These are phyloP conservation scores for Globisporangium uncinulatum DNA, from an alignment of 352 stramenopile genomes.

Conservation along the genomic window DNA sequence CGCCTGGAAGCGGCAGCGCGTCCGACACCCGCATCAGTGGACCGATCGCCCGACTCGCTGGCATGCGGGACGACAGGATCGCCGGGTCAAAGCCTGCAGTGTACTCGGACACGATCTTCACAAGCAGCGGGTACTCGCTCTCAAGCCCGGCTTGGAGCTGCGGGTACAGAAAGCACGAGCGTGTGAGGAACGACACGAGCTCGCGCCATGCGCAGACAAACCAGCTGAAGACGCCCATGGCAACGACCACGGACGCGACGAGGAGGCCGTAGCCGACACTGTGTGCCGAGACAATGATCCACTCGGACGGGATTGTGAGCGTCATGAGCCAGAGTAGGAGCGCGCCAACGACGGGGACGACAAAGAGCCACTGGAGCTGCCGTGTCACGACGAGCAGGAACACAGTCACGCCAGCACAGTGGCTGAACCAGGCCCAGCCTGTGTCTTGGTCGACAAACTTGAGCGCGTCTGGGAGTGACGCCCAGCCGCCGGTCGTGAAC, in stretches of 20 bases:
- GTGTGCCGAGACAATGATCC: slow-evolving; percentile 83
- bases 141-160: slow-evolving; percentile 71
- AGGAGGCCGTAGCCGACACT: slow-evolving; percentile 72
- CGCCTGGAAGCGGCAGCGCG: not conserved
- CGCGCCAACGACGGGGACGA: slow-evolving; percentile 56
- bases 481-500: slow-evolving; percentile 69
- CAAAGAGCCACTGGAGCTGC: slow-evolving; percentile 62
- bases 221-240: slow-evolving; percentile 76
- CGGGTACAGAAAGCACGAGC: slow-evolving; percentile 77
- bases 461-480: slow-evolving; percentile 67
- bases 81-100: slow-evolving; percentile 73
- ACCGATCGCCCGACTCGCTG: slow-evolving; percentile 19
- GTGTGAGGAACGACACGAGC: slow-evolving; percentile 75
- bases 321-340: slow-evolving; percentile 78
- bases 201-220: slow-evolving; percentile 75
- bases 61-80: slow-evolving; percentile 47
- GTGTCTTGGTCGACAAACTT: slow-evolving; percentile 85
- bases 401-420: slow-evolving; percentile 70
- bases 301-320: slow-evolving; percentile 63
- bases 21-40: not conserved
- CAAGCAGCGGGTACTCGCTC: slow-evolving; percentile 68
- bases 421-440: slow-evolving; percentile 83
- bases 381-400: slow-evolving; percentile 76
- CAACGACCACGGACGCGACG: slow-evolving; percentile 65
- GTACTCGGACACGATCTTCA: slow-evolving; percentile 82